Base-by-base conservation (phyloP, 805 yeast species). In the Pichia insulana region DNA sequence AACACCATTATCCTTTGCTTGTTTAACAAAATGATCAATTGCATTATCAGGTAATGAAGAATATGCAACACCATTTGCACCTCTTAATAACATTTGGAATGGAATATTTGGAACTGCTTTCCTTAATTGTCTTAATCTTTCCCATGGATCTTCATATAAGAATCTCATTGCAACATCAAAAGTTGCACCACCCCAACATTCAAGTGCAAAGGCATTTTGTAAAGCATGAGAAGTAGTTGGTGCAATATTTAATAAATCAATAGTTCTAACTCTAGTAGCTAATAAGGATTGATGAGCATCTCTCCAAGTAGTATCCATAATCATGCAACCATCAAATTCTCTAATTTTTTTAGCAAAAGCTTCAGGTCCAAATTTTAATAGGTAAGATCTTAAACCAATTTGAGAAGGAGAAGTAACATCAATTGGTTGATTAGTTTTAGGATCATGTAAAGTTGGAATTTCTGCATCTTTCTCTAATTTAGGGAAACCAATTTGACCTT, bases 121-220 rank as follows among this genome's bases (percentile, higher is more conserved):
- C 67, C 98, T 79, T 65, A 92, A 71, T 65, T 78, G 75, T 64
- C 95, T 78, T 64, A 92, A 74, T 67, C 99, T 80, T 46, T 76
- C 95, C 99, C 99, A 92, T 52, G 99, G 99, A 64, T 89, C 97
- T 72, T 92, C 99, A 65, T 90, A 87, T 58, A 92, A 73, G 76
- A 92, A 92, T 67, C 99, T 80, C 97, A 92, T 89, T 42, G 96
- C 83, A 42, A 92, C 99, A 61, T 92, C 99, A 57, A 92, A 92
- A 31, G 99, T 92, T 42, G 99, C 99, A 68, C 99, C 99, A 69
- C 99, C 99, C 99, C 99, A 92, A 72, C 98, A 92, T 69, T 92
- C 99, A 42, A 92, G 71, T 16, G 99, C 92, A 64, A 88, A 92
- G 3, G 95, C 95, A 50, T 90, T 89, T 51, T 81, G 66, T 54